Evolutionary conservation across 2,329 filamentous ascomycete genomes (phyloP).

Genomic region (Eutypa lata): DNA sequence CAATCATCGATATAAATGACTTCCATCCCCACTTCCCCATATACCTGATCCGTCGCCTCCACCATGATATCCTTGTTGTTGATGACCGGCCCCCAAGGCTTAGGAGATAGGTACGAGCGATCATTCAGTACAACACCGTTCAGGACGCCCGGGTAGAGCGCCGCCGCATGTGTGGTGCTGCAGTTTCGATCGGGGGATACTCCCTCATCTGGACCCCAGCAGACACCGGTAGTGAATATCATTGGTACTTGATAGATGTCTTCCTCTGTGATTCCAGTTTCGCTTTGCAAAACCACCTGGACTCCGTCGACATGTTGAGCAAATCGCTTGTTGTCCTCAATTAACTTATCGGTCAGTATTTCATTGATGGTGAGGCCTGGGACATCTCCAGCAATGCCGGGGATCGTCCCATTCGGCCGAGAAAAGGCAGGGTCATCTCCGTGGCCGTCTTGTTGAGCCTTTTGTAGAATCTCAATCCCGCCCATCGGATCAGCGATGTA

Average conservation of each 20-base stretch:
- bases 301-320: not conserved
- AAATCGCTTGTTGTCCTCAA: slow-evolving; percentile 1
- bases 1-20: slow-evolving; percentile 3
- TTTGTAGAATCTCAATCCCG: slow-evolving; percentile 21
- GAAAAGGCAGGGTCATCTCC: slow-evolving; percentile 9
- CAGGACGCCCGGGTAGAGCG: not conserved
- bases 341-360: slow-evolving; percentile 1
- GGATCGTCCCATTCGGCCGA: not conserved
- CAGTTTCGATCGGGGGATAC: not conserved
- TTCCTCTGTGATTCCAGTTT: slow-evolving; percentile 2
- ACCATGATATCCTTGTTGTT: not conserved
- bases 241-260: slow-evolving; percentile 4
- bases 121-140: not conserved
- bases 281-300: not conserved
- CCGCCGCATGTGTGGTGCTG: not conserved
- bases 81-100: slow-evolving; percentile 1
- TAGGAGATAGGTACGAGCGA: not conserved
- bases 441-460: slow-evolving; percentile 18
- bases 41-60: not conserved
- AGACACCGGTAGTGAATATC: slow-evolving; percentile 5
- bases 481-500: slow-evolving; percentile 17
- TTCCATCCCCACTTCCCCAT: not conserved
- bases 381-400: not conserved
- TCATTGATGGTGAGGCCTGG: not conserved
- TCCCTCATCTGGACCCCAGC: slow-evolving; percentile 5